Conservation (phyloP, 176 grass and related monocot genomes). For the Rhynchospora pubera region DNA sequence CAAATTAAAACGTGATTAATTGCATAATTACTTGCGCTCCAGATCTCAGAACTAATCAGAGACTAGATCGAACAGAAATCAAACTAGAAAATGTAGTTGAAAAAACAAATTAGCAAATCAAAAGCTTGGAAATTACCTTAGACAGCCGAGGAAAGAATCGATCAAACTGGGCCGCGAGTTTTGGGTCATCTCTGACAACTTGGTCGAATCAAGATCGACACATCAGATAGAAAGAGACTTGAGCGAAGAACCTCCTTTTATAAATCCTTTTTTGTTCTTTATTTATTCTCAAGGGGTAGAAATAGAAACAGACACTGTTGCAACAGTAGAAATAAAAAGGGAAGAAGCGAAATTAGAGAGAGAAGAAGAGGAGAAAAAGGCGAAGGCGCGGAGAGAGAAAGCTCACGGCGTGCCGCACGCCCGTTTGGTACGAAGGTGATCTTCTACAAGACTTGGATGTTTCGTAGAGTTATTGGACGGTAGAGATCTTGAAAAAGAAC, state of each 20-base stretch:
- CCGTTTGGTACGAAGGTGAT: not conserved
- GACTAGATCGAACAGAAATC: not conserved
- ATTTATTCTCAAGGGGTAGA: not conserved
- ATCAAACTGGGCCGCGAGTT: conserved; percentile 2
- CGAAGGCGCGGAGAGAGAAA: not conserved
- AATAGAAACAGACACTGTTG: not conserved
- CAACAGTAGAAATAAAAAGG: not conserved
- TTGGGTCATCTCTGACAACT: conserved; percentile 8
- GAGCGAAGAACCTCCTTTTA: not conserved
- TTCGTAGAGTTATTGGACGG: not conserved
- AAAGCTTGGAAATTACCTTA: conserved; percentile 10
- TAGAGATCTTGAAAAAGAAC: not conserved
- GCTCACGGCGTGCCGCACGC: not conserved
- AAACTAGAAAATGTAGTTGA: not conserved
- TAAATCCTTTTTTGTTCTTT: not conserved
- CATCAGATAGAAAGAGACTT: not conserved
- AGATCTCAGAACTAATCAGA: not conserved
- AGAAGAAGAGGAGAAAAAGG: not conserved
- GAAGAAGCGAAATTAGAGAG: not conserved
- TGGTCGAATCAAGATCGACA: not conserved
- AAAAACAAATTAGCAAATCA: not conserved
- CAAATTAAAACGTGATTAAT: conserved; percentile 11
- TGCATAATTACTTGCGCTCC: not conserved
- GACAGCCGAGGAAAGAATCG: not conserved
- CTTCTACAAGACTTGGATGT: not conserved